Conservation (phyloP, 1,139 yeast genomes). For the Diutina catenulata region DNA sequence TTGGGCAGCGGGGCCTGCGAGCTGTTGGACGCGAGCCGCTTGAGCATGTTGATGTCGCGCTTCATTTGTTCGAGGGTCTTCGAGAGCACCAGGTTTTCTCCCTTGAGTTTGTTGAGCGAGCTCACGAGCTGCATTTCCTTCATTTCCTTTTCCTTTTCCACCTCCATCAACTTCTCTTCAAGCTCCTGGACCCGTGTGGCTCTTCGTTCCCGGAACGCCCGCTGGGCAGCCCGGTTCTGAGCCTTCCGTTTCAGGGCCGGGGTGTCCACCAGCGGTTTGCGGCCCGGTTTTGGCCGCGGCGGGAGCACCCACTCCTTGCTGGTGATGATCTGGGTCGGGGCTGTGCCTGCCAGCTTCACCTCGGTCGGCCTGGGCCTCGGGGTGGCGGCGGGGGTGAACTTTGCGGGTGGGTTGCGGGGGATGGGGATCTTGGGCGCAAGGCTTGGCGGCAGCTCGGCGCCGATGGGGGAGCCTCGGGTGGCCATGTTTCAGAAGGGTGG, state of each 20-base stretch:
- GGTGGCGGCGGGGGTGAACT: background rate
- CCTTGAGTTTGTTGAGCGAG: slow-evolving; percentile 7
- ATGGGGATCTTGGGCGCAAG: slow-evolving; percentile 5
- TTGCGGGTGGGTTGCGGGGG: too few relatives aligned
- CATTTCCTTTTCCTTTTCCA: slow-evolving; percentile 52
- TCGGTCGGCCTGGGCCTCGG: background rate
- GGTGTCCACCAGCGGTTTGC: slow-evolving; percentile 70
- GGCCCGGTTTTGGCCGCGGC: slow-evolving; percentile 83
- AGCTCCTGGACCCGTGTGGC: slow-evolving; percentile 49
- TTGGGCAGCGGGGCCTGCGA: background rate
- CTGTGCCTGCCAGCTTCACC: background rate
- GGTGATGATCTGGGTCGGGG: slow-evolving; percentile 33
- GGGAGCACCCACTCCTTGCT: slow-evolving; percentile 90
- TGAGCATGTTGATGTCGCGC: background rate
- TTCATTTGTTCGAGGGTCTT: slow-evolving; percentile 3
- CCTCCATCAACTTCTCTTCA: slow-evolving; percentile 38
- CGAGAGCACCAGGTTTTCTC: background rate
- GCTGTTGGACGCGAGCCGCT: background rate
- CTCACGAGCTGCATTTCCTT: slow-evolving; percentile 39
- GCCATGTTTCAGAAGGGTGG: too few relatives aligned
- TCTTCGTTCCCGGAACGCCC: slow-evolving; percentile 79
- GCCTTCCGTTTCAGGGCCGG: slow-evolving; percentile 77
- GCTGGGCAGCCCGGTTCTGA: slow-evolving; percentile 89
- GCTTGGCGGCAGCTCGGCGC: slow-evolving; percentile 1
- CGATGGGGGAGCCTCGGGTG: background rate